Evolutionary conservation across 78 protist species (phyloP).

Genomic region (Isochrysis galbana): DNA sequence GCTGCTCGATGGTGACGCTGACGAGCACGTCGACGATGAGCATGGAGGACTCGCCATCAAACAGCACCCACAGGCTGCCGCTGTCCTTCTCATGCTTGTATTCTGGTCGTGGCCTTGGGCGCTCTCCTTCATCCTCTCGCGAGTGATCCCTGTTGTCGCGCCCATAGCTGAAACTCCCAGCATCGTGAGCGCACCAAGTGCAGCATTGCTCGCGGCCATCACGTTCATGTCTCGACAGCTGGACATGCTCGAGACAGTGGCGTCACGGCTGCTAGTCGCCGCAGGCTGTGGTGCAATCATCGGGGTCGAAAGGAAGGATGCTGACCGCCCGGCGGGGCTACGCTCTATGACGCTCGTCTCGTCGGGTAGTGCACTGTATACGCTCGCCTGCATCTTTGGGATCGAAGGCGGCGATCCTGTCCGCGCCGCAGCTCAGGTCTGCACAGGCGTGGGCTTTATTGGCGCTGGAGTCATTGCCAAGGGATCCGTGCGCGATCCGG

Average conservation of each 20-base stretch:
- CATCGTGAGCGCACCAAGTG: not conserved
- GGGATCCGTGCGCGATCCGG: not conserved
- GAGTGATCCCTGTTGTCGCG: no score
- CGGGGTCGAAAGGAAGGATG: not conserved
- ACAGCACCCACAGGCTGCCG: no score
- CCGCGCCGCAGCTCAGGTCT: constrained; percentile 8
- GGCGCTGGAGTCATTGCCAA: constrained; percentile 1
- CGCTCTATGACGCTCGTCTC: not conserved
- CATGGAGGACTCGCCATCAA: no score
- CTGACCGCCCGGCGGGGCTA: not conserved
- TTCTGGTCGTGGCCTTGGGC: not conserved
- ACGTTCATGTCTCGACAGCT: not conserved
- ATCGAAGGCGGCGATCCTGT: not conserved
- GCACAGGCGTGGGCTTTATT: constrained; percentile 22
- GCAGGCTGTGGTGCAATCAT: not conserved
- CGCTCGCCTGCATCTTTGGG: not conserved
- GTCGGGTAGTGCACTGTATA: not conserved
- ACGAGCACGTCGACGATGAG: no score
- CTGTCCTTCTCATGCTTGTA: not conserved
- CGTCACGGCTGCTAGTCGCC: not conserved
- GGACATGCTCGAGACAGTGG: not conserved
- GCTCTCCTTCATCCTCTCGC: not conserved
- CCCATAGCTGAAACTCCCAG: not conserved
- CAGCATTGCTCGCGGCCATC: not conserved
- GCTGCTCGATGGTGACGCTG: no score